phyloP scores from a whole-genome alignment of 148 eudicot species.

The Silene conica region DNA sequence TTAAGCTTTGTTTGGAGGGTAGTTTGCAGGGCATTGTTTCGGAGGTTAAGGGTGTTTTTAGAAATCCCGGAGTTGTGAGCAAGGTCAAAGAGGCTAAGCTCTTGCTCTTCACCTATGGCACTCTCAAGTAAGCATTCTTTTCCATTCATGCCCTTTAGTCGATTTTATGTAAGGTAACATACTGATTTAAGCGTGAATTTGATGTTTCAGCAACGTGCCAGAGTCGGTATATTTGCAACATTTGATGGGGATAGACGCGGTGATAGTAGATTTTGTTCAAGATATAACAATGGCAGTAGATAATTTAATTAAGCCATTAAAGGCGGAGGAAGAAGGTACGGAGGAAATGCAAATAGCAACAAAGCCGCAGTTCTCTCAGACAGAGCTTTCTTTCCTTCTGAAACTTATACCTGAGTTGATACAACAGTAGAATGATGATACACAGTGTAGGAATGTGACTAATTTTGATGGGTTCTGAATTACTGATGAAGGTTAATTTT shows the following conservation, averaged over 20 bases:
- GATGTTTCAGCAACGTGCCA: constrained; percentile 20
- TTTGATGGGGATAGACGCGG: constrained; percentile 37
- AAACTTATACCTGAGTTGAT: constrained; percentile 49
- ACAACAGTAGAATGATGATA: constrained; percentile 24
- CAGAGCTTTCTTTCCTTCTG: constrained; percentile 45
- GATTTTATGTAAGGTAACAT: too few relatives aligned
- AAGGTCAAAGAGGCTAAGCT: constrained; percentile 70
- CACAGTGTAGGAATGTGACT: neutral
- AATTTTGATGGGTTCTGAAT: neutral
- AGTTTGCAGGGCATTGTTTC: constrained; percentile 86
- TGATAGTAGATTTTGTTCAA: constrained; percentile 35
- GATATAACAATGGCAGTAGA: constrained; percentile 28
- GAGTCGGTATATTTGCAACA: constrained; percentile 39
- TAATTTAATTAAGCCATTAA: constrained; percentile 24
- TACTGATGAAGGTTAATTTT: neutral
- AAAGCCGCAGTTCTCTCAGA: constrained; percentile 40
- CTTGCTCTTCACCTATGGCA: constrained; percentile 71
- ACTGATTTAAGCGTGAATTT: too few relatives aligned
- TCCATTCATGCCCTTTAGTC: too few relatives aligned
- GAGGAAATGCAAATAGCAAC: constrained; percentile 6
- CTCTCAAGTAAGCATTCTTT: constrained; percentile 30
- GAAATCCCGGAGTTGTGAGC: constrained; percentile 57
- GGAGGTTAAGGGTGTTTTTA: constrained; percentile 70
- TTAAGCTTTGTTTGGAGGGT: constrained; percentile 66
- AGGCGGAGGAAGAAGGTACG: neutral